Percentiles rank a stretch among this genome's conserved stretches.
phyloP scores from a whole-genome alignment of 352 stramenopile genomes.

The Pythium myriotylum region DNA sequence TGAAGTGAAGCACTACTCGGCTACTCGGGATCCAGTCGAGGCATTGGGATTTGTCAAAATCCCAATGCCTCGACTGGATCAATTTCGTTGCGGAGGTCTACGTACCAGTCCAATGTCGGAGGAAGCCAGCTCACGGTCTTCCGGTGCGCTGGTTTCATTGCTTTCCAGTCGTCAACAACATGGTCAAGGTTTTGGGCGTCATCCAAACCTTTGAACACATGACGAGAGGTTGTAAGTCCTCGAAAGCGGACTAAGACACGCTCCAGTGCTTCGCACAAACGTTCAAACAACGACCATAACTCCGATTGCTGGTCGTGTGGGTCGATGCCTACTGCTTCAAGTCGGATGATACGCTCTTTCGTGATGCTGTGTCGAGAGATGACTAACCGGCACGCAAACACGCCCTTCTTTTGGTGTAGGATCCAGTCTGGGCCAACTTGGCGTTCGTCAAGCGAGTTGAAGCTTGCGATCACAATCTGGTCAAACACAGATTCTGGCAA shows the following conservation, averaged over 20 bases:
- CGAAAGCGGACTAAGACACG: background rate
- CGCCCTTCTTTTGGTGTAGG: background rate
- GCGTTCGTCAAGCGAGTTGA: background rate
- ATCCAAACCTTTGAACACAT: background rate
- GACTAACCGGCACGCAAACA: constrained; percentile 1
- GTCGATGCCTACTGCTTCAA: background rate
- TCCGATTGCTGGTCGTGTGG: no score
- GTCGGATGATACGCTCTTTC: background rate
- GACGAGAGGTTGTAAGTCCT: background rate
- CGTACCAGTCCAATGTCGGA: constrained; percentile 4
- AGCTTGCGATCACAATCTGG: constrained; percentile 25
- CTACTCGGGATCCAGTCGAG: no score
- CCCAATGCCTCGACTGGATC: no score
- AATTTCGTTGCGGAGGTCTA: background rate
- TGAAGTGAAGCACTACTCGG: no score
- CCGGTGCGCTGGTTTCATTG: background rate
- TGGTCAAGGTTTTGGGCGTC: background rate
- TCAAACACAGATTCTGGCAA: constrained; percentile 30
- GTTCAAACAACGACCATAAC: constrained; percentile 17
- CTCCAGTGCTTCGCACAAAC: background rate
- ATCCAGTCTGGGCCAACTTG: constrained; percentile 4
- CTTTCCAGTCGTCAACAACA: constrained; percentile 1
- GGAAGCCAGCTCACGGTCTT: background rate
- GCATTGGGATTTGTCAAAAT: no score
- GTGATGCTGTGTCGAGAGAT: background rate